phyloP scores from a whole-genome alignment of 1,284 basidiomycete genomes.

The Irpex sp. region DNA sequence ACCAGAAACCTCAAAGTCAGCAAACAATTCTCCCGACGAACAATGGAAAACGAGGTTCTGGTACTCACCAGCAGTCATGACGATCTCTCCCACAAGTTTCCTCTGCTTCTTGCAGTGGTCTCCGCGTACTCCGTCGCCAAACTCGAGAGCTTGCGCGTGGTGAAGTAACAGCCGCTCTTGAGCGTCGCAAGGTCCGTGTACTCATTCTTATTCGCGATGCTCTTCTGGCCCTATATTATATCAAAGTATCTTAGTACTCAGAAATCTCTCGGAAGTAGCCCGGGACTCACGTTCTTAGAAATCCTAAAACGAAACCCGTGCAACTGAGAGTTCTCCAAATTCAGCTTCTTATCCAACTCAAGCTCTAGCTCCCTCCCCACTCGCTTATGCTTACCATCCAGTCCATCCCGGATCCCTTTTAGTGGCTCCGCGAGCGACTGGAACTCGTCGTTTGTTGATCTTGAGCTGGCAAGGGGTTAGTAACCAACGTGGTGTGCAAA shows the following conservation, averaged over 20 bases:
- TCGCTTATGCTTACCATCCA: constrained; percentile 79
- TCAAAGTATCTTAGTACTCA: no score
- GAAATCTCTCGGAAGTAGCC: background rate
- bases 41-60: no score
- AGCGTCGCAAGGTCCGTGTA: constrained; percentile 86
- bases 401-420: constrained; percentile 59
- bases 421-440: constrained; percentile 69
- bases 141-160: constrained; percentile 73
- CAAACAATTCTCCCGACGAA: no score
- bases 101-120: constrained; percentile 71
- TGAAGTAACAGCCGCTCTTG: constrained; percentile 90
- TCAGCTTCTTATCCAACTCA: constrained; percentile 94
- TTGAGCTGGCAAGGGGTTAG: constrained; percentile 94
- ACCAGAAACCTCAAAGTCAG: no score
- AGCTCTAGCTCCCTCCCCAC: constrained; percentile 74
- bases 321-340: constrained; percentile 87
- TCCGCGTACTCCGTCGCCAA: constrained; percentile 75
- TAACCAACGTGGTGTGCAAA: constrained; percentile 34
- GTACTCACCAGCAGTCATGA: no score
- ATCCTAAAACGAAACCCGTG: constrained; percentile 95
- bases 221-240: constrained; percentile 30
- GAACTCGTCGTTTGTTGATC: constrained; percentile 80
- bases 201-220: constrained; percentile 55
- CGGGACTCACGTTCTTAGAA: constrained; percentile 76
- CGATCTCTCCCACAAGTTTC: constrained; percentile 88